phyloP scores from a whole-genome alignment of 257 asterid genomes.

The Gardenia jasminoides region DNA sequence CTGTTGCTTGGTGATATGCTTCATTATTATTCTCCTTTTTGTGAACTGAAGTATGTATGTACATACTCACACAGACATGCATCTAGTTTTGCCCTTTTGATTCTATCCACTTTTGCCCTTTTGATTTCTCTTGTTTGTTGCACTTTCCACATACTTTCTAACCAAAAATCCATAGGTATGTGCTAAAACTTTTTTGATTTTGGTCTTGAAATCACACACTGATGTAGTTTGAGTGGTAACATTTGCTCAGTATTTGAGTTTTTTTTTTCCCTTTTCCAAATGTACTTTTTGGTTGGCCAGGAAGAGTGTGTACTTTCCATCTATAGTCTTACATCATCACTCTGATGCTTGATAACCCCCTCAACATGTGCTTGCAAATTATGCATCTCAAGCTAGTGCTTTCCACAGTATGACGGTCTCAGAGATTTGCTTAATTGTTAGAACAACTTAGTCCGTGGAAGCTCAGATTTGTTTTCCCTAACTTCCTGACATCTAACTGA shows the following conservation, averaged over 20 bases:
- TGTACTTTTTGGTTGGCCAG: neutral
- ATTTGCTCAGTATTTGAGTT: neutral
- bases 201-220: neutral
- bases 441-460: neutral
- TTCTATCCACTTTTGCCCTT: neutral
- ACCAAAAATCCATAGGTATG: neutral
- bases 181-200: neutral
- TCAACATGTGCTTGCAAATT: neutral
- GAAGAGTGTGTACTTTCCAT: neutral
- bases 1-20: neutral
- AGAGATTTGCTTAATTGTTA: too few species aligned
- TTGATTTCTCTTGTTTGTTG: neutral
- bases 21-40: neutral
- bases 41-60: neutral
- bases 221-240: neutral
- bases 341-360: neutral
- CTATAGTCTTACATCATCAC: neutral
- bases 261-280: neutral
- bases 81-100: neutral
- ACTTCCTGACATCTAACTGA: neutral
- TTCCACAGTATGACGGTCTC: too few species aligned
- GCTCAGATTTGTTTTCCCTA: neutral
- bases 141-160: neutral
- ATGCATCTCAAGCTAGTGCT: neutral
- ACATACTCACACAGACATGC: neutral